phyloP scores from a whole-genome alignment of 306 rosid genomes.

The Gillenia trifoliata region DNA sequence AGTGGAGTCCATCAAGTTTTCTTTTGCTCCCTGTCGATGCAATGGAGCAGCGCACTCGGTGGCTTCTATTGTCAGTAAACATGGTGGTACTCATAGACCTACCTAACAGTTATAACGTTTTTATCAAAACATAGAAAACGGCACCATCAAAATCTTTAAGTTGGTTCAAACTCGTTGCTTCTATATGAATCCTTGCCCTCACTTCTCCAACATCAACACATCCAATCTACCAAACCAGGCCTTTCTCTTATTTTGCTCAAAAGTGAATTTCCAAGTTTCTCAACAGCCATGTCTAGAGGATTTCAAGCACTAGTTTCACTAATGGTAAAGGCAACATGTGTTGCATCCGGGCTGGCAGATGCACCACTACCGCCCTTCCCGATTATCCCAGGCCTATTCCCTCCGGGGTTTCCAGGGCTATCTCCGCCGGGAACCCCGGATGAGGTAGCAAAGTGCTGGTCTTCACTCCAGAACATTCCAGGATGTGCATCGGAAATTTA shows the following conservation, averaged over 20 bases:
- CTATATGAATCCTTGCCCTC: neutral
- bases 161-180: too few species aligned
- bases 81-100: too few species aligned
- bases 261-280: neutral
- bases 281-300: neutral
- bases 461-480: too few species aligned
- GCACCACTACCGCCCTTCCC: neutral
- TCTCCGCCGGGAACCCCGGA: neutral
- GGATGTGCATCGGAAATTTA: too few species aligned
- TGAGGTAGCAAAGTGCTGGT: slow-evolving; percentile 1
- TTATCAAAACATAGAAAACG: too few species aligned
- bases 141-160: neutral
- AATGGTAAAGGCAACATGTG: neutral
- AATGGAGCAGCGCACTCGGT: too few species aligned
- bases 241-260: neutral
- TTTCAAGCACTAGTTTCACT: neutral
- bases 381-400: neutral
- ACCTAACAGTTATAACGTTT: too few species aligned
- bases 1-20: too few species aligned
- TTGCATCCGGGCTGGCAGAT: neutral
- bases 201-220: neutral
- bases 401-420: neutral
- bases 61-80: too few species aligned
- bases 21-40: too few species aligned
- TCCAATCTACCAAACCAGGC: neutral